A percentile compares a stretch with the other conserved stretches of the same genome.
These are phyloP conservation scores for Tephrocybe sp. DNA, from an alignment of 768 basidiomycete species.

Conservation along the genomic window DNA sequence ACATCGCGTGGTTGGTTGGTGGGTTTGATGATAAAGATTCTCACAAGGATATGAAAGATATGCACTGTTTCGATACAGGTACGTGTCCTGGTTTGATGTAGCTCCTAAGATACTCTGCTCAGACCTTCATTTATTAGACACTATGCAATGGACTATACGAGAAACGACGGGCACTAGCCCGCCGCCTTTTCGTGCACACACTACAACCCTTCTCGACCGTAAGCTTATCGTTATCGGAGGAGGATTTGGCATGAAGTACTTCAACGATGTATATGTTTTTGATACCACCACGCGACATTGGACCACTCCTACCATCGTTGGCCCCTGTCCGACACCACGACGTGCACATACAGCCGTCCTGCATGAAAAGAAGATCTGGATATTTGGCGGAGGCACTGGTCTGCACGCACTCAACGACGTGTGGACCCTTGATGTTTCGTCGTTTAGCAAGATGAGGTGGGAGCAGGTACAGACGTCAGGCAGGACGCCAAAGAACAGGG, in stretches of 20 bases:
- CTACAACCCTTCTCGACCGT: slow-evolving; percentile 77
- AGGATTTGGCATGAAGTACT: slow-evolving; percentile 79
- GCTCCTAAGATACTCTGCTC: neutral
- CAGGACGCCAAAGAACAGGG: slow-evolving; percentile 59
- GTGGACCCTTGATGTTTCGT: slow-evolving; percentile 76
- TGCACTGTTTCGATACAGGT: slow-evolving; percentile 88
- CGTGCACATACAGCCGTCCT: slow-evolving; percentile 86
- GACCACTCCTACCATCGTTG: slow-evolving; percentile 46
- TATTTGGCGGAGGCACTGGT: slow-evolving; percentile 96
- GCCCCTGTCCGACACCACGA: slow-evolving; percentile 56
- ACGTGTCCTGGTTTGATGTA: slow-evolving; percentile 9
- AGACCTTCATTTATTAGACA: slow-evolving; percentile 46
- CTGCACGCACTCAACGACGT: slow-evolving; percentile 86
- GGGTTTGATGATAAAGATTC: slow-evolving; percentile 82
- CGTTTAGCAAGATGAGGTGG: slow-evolving; percentile 29
- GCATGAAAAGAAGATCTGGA: slow-evolving; percentile 68
- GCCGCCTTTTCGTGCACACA: slow-evolving; percentile 84
- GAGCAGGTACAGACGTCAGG: slow-evolving; percentile 53
- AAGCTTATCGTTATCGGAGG: slow-evolving; percentile 86
- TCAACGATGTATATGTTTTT: slow-evolving; percentile 77
- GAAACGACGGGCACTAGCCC: slow-evolving; percentile 76
- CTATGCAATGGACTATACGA: slow-evolving; percentile 85
- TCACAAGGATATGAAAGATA: slow-evolving; percentile 70
- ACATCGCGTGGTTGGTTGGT: slow-evolving; percentile 83
- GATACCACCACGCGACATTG: slow-evolving; percentile 75